Conservation (phyloP, 306 rosid species). For the Spatholobus suberectus region DNA sequence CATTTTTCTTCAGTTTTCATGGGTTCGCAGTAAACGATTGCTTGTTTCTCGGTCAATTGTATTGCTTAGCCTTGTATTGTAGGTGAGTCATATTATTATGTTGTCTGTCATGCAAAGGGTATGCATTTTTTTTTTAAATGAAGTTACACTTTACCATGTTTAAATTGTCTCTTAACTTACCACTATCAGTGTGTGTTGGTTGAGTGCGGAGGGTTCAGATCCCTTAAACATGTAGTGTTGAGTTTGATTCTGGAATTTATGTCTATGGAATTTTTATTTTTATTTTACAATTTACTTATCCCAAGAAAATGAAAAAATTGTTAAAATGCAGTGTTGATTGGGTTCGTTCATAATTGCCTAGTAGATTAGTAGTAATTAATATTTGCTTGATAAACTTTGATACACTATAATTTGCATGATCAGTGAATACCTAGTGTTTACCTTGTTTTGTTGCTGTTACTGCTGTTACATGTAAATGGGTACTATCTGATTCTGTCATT, state of each 20-base stretch:
- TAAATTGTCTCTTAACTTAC: neutral
- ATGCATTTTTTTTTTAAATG: neutral
- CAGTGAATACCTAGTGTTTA: neutral
- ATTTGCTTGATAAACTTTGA: neutral
- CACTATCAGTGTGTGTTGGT: neutral
- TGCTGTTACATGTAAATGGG: neutral
- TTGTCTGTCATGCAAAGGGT: neutral
- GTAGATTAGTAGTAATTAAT: neutral
- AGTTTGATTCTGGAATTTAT: neutral
- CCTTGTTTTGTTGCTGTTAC: conserved; percentile 13
- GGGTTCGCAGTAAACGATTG: neutral
- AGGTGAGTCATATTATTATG: conserved; percentile 14
- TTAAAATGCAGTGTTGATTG: conserved; percentile 1
- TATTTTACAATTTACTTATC: neutral
- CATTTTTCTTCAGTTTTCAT: neutral
- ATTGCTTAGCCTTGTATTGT: conserved; percentile 7
- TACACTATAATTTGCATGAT: neutral
- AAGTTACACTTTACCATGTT: neutral
- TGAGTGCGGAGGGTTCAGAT: neutral
- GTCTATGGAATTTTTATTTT: too few species aligned
- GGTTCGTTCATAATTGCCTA: neutral
- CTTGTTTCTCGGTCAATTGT: neutral
- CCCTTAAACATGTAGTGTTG: neutral
- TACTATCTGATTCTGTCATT: neutral
- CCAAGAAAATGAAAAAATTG: neutral